Percentiles rank a stretch among this genome's conserved stretches.
Conservation (phyloP, 2,329 filamentous ascomycete genomes). For the Onygenales sp. region DNA sequence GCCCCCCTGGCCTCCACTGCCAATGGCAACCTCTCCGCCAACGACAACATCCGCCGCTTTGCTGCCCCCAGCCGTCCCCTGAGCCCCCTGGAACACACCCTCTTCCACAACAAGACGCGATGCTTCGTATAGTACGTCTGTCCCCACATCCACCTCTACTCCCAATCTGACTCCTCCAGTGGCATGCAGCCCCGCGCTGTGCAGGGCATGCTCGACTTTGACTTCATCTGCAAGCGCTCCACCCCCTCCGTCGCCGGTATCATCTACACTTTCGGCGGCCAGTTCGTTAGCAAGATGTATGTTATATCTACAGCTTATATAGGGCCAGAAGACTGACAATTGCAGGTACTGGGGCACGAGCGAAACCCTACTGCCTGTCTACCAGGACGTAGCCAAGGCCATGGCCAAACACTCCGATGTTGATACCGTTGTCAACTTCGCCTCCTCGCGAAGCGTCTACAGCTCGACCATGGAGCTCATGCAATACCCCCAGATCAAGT, state of each 20-base stretch:
- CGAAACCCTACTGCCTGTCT: constrained; percentile 96
- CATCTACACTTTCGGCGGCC: constrained; percentile 99
- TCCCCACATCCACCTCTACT: constrained; percentile 5
- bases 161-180: constrained; percentile 34
- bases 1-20: constrained; percentile 40
- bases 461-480: constrained; percentile 97
- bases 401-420: constrained; percentile 95
- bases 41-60: constrained; percentile 98
- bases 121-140: constrained; percentile 85
- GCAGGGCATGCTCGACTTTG: constrained; percentile 94
- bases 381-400: constrained; percentile 88
- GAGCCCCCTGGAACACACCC: constrained; percentile 80
- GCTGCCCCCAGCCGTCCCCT: constrained; percentile 82
- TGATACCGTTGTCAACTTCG: constrained; percentile 98
- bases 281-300: constrained; percentile 99
- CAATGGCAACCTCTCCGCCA: constrained; percentile 59
- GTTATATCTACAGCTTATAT: constrained; percentile 11
- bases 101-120: constrained; percentile 99
- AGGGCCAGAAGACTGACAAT: background rate
- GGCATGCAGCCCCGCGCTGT: constrained; percentile 92
- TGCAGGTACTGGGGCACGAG: constrained; percentile 93
- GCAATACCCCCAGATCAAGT: constrained; percentile 93
- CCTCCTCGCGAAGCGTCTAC: constrained; percentile 97
- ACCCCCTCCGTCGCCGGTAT: constrained; percentile 96
- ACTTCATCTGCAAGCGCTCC: constrained; percentile 99